A percentile compares a stretch with the other conserved stretches of the same genome.
phyloP scores from a whole-genome alignment of 73 alveolate genomes.

The Uronychia setigera region DNA sequence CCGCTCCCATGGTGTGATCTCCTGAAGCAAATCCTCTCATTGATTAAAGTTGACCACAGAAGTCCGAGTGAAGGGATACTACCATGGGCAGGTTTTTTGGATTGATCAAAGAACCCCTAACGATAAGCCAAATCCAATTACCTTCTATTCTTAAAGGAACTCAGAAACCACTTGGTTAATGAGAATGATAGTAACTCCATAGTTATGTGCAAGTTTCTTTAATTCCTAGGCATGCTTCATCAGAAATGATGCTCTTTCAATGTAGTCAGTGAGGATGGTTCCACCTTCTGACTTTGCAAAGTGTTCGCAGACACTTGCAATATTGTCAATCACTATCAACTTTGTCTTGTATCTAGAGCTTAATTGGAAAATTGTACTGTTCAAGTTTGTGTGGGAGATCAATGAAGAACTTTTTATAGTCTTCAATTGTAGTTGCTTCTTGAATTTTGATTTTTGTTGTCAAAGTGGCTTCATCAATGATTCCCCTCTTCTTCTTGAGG shows the following conservation, averaged over 20 bases:
- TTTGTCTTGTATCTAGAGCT: conserved; percentile 14
- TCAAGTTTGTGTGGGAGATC: conserved; percentile 23
- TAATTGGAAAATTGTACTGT: neutral
- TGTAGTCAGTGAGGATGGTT: conserved; percentile 25
- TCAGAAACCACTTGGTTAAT: conserved; percentile 63
- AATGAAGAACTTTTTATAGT: conserved; percentile 23
- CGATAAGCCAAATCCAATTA: neutral
- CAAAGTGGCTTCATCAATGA: neutral
- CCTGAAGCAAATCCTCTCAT: conserved; percentile 60
- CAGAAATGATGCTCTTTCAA: conserved; percentile 62
- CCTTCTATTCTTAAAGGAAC: neutral
- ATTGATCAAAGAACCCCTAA: neutral
- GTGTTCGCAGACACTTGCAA: conserved; percentile 57
- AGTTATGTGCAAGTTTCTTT: conserved; percentile 41
- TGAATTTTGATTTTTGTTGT: conserved; percentile 28
- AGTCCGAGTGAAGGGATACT: conserved; percentile 51
- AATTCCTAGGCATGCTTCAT: conserved; percentile 27
- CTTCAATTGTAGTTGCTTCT: conserved; percentile 23
- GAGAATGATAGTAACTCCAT: conserved; percentile 29
- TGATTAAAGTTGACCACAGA: conserved; percentile 52
- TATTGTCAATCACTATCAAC: conserved; percentile 55
- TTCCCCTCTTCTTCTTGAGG: conserved; percentile 14
- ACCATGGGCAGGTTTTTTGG: too few relatives aligned
- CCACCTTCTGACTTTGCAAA: conserved; percentile 45
- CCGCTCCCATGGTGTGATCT: conserved; percentile 26